Base-by-base conservation (phyloP, 352 stramenopile genomes). In the Blastocystis sp. region DNA sequence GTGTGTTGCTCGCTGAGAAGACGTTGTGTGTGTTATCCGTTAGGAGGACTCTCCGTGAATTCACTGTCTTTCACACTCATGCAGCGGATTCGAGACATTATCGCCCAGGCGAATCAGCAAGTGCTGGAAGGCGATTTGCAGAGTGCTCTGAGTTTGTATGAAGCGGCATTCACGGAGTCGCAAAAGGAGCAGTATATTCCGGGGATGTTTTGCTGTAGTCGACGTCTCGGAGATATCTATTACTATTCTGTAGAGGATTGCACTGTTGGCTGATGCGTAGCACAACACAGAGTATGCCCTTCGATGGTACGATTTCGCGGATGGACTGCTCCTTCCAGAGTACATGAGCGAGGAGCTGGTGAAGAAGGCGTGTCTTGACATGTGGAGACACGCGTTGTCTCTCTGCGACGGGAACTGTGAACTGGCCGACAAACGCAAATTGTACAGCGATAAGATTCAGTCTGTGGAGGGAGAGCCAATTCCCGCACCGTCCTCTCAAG, bases 141-240 rank as follows among this genome's bases (percentile, higher is more conserved):
- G 26, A 21, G 29, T 26, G 74, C 74, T 1, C 35, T 85, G 9
- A 33, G 19, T 0, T 26, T 33, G 31, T 85, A 67, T 16, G 74
- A 85, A 39, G 35, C 26, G 70, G 33, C 55, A 0, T 62, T 69
- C 29, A 39, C 19, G n/a, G 55, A 85, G 31, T 69, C 51, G 21
- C 50, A 85, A 35, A 55, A 50, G 31, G 21, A 55, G 35, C 21
- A 85, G 19, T 85, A 67, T 50, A 31, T 85, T n/a, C 51, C 50
- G 12, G 74, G 74, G 33, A 37, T 69, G 31, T 85, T 85, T n/a
- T 85, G 74, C 45, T 33, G 50, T 3, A 59, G 55, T 67, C 65
- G 66, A 16, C 74, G 55, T 35, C 45, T 85, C 16, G 74, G 74
- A 2, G 74, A 85, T 85, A 33, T 85, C 29, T 85, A 85, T 35